These are phyloP conservation scores for Yamadazyma ubonensis DNA, from an alignment of 805 yeast species.

Conservation along the genomic window DNA sequence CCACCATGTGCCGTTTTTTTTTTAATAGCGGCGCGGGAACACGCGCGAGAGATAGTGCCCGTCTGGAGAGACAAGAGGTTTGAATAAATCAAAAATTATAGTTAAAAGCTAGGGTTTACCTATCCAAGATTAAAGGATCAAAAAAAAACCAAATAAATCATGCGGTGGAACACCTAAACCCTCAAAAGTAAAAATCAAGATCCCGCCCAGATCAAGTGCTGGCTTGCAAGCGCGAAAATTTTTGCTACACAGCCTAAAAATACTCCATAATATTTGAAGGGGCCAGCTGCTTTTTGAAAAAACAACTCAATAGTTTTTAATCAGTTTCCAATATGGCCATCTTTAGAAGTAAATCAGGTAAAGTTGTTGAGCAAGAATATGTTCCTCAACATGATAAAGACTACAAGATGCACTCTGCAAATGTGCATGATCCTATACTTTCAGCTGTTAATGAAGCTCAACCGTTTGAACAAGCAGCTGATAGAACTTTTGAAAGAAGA, in stretches of 20 bases:
- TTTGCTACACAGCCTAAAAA: conserved; percentile 10
- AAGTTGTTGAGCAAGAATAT: conserved; percentile 12
- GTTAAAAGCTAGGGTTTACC: no score
- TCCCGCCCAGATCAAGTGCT: conserved; percentile 3
- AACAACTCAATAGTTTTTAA: conserved; percentile 1
- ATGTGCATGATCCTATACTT: conserved; percentile 80
- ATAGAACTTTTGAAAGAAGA: conserved; percentile 33
- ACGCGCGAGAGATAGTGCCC: no score
- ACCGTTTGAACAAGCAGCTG: conserved; percentile 74
- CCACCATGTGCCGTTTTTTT: no score
- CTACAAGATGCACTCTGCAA: conserved; percentile 63
- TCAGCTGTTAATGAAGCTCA: conserved; percentile 94
- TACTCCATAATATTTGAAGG: conserved; percentile 1
- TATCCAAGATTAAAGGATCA: no score
- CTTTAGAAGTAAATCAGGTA: conserved; percentile 30
- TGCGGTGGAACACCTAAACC: no score
- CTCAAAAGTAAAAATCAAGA: not conserved
- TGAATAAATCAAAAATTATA: no score
- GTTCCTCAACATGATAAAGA: conserved; percentile 8
- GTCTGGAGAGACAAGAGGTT: no score
- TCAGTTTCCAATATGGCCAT: conserved; percentile 13
- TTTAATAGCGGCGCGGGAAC: no score
- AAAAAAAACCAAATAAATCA: no score
- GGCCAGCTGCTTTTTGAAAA: conserved; percentile 1
- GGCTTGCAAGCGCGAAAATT: conserved; percentile 5